Evolutionary conservation across 192 early-diverging fungal genomes (phyloP), one percentile per base, ranked within the genome.

Genomic region (Backusella sp.): DNA sequence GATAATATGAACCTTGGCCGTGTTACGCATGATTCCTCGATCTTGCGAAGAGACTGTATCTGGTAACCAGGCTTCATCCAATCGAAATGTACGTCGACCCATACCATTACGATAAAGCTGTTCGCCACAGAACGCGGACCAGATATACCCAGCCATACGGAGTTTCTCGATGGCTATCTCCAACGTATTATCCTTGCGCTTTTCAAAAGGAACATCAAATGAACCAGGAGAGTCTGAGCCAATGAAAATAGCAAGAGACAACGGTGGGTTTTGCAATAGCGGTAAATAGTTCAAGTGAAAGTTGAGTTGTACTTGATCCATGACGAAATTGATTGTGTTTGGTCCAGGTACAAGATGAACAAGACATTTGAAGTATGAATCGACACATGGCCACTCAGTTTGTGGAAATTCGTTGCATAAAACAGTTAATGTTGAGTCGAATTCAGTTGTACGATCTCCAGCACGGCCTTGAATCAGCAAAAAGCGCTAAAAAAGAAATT

Each of bases 111-210:
- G 86, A 73, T 90, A 80, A 82, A 93, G 83, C 78, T 92, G 90
- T 76, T 93, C 92, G 9, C 91, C 82, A 32, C 86, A 87, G 74
- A 90, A 92, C 12, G 92, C 92, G 77, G 92, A 91, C 92, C 92
- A 93, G 66, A 93, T 77, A 73, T 93, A 92, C 6, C 84, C 90
- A 14, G 84, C 84, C 77, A 86, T 91, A 6, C 92, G 77, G 36
- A 91, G 76, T 72, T 91, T 90, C 70, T 83, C 79, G 30, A 85
- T 76, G 0, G 88, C 90, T 17, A 82, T 78, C 7, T 85, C 83
- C 5, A 91, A 56, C 12, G 81, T 80, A 76, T 88, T 86, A 7
- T 82, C 68, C 0, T 82, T 77, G 15, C 79, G 81, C 32, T 86
- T 81, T 46, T 90, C 78, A 6, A 86, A 86, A 21, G 91, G 90